Evolutionary conservation across 148 eudicot genomes (phyloP), one percentile per base, ranked within the genome.

Genomic region (Tetragonia tetragonoides): DNA sequence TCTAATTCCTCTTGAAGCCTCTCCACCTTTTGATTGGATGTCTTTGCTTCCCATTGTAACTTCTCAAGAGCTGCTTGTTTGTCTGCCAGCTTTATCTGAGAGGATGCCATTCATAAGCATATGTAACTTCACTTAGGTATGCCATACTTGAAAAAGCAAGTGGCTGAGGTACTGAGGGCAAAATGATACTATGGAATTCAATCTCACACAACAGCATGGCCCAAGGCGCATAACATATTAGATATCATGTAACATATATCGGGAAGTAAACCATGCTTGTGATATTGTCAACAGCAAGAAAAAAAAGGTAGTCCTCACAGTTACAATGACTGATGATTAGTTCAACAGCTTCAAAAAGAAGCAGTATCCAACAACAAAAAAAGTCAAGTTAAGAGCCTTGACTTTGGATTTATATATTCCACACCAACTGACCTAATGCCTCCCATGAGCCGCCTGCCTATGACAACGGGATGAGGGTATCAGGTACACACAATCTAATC

Each of bases 51-150:
- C 97, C 97, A 90, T 78, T 91, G 93, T 79, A 90, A 81, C 78
- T 90, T 93, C 71, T 93, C 99, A 62, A 93, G 80, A 41, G 90
- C 90, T 78, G 97, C 99, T 87, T 93, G 99, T 74, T 85, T 90
- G 87, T 95, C 97, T 75, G 99, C 97, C 73, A 93, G 87, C 84
- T 87, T 91, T 74, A 91, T 85, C 99, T 95, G 82, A 64, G 23
- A 54, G 64, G 12, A 65, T 7, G 42, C 7, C 15, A 40, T 44
- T 40, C 63, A 6, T 38, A 9, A 78, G 9, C 47, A 37, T 21
- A 69, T 7, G 21, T 47, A 7, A 47, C 0, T 23, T 49, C 14
- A 9, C 10, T 47, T 2, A 47, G 16, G 15, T 21, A 51, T 40
- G 49, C 17, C 38, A 15, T 14, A 63, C n/a, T 49, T 1, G 18